Base-by-base conservation (phyloP, 306 rosid species). In the Corylus americana region DNA sequence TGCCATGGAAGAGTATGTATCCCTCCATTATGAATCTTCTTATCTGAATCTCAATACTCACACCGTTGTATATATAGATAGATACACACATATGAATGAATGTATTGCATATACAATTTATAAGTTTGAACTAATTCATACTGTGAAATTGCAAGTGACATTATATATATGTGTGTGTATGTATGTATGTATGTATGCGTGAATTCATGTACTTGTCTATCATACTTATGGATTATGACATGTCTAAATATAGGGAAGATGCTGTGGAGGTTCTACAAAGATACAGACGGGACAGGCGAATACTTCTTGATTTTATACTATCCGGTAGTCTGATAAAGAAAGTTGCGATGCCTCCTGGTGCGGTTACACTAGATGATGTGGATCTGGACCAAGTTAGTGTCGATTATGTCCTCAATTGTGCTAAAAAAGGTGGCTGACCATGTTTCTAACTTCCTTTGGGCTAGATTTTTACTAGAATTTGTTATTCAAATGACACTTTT, bases 321-420 rank as follows among this genome's bases (percentile, higher is more conserved):
- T 87, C 99, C 4, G 98, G 98, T 63, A 93, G 97, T 78, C 85
- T 95, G 76, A 88, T 95, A 77, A 91, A 95, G 96, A 95, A 93
- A 85, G 99, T 95, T 80, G 87, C 88, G 51, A 95, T 95, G 98
- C 99, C 99, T 75, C 99, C 98, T 13, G 99, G 99, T 16, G 97
- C 99, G 0, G 98, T 93, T 79, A 89, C 98, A 0, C 93, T 95
- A 8, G 99, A 95, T 80, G 99, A 95, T 59, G 97, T 95, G 81
- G 98, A 95, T 95, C 88, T 95, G 14, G 98, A 95, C 83, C 99
- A 95, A 95, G 94, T 95, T 75, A 95, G 99, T 74, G 93, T 95
- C 79, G 97, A 95, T 89, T 89, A 86, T 87, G 97, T 91, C 66
- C 92, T 95, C 83, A 89, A 85, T 73, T 95, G 99, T 88, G 94